Evolutionary conservation across 495 filamentous ascomycete species (phyloP).

Genomic region (Trichoderma parareesei): DNA sequence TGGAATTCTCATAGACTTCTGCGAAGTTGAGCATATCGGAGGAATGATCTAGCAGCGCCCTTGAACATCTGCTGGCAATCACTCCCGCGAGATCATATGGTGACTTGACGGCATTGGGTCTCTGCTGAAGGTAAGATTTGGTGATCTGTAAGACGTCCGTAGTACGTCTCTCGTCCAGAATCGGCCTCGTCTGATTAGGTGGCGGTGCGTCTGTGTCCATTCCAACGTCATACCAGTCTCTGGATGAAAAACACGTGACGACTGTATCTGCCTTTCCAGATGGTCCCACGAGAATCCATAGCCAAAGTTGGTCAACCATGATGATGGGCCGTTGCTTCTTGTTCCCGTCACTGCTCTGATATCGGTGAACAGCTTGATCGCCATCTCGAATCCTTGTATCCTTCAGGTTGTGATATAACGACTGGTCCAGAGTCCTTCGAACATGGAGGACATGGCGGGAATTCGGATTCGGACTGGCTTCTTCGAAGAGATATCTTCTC

Average conservation of each 20-base stretch:
- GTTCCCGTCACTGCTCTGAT: not conserved
- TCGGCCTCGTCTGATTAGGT: not conserved
- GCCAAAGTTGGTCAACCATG: not conserved
- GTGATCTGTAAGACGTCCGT: not conserved
- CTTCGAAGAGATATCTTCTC: not conserved
- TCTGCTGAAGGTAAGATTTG: not conserved
- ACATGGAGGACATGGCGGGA: not conserved
- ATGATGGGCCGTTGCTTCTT: not conserved
- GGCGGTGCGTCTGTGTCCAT: not conserved
- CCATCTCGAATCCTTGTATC: not conserved
- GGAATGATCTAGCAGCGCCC: not conserved
- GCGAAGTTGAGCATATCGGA: not conserved
- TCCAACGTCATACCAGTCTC: not conserved
- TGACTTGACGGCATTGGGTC: not conserved
- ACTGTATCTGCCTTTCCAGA: not conserved
- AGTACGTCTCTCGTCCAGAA: not conserved
- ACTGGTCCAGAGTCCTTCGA: not conserved
- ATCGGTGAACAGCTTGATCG: not conserved
- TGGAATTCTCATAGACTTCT: not conserved
- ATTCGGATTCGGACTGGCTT: not conserved
- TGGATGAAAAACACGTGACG: not conserved
- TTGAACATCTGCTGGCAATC: conserved; percentile 1
- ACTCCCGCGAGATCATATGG: not conserved
- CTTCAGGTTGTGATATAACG: not conserved
- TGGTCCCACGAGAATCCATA: not conserved